Evolutionary conservation across 257 asterid species (phyloP).

Genomic region (Nyctanthes arbortristis): DNA sequence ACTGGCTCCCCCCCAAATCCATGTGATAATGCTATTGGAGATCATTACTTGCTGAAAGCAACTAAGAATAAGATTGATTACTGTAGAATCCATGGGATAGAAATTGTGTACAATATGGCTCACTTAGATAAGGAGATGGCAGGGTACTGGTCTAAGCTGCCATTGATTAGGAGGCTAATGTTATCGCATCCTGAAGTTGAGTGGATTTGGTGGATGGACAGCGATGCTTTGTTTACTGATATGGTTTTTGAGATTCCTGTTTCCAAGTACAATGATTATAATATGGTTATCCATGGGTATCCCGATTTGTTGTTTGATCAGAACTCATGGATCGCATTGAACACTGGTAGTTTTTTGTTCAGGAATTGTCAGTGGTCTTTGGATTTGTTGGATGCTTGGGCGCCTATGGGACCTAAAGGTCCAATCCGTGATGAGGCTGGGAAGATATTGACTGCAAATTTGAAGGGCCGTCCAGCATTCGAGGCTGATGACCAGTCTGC

Average conservation of each 20-base stretch:
- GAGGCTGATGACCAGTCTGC: constrained; percentile 99
- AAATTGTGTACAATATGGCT: constrained; percentile 89
- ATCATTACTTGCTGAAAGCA: constrained; percentile 79
- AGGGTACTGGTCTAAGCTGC: constrained; percentile 89
- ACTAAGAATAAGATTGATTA: constrained; percentile 89
- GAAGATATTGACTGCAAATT: constrained; percentile 70
- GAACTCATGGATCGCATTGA: constrained; percentile 89
- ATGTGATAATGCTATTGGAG: constrained; percentile 88
- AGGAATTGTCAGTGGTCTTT: constrained; percentile 93
- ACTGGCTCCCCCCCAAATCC: constrained; percentile 84
- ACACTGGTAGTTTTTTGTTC: constrained; percentile 83
- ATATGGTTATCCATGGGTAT: constrained; percentile 85
- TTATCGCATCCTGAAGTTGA: constrained; percentile 93
- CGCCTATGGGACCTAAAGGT: constrained; percentile 95
- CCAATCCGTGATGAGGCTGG: constrained; percentile 86
- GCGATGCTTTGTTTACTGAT: constrained; percentile 91
- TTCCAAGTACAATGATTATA: constrained; percentile 56
- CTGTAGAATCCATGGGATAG: constrained; percentile 94
- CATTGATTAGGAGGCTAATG: constrained; percentile 79
- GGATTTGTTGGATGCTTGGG: constrained; percentile 95
- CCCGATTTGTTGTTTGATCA: constrained; percentile 70
- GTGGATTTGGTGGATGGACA: constrained; percentile 99
- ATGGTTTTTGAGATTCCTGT: constrained; percentile 76
- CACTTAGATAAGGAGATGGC: constrained; percentile 86
- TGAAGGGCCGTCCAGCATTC: constrained; percentile 89